Evolutionary conservation across 2,329 filamentous ascomycete species (phyloP).

Genomic region (Hypoxylon sp.): DNA sequence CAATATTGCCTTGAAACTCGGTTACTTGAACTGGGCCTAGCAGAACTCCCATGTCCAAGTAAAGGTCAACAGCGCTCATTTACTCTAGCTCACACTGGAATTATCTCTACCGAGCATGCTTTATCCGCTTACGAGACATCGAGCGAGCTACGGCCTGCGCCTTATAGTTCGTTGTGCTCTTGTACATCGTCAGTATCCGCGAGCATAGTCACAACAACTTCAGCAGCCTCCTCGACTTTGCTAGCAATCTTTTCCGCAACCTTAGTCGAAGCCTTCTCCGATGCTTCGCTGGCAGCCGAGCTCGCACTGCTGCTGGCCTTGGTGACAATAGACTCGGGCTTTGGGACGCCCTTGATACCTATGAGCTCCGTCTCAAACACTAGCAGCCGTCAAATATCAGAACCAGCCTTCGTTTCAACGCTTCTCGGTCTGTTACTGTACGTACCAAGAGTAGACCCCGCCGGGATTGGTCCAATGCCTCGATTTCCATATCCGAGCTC

Average conservation of each 20-base stretch:
- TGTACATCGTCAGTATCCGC: constrained; percentile 67
- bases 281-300: constrained; percentile 47
- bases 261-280: constrained; percentile 49
- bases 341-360: constrained; percentile 79
- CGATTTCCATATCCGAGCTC: constrained; percentile 84
- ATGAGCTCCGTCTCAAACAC: constrained; percentile 94
- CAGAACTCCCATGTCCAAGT: constrained; percentile 1
- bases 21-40: not conserved
- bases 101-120: not conserved
- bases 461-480: constrained; percentile 84
- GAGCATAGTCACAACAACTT: constrained; percentile 64
- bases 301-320: constrained; percentile 53
- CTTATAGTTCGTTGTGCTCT: constrained; percentile 72
- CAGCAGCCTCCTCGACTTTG: constrained; percentile 63
- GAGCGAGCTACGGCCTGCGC: not conserved
- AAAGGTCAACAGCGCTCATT: not conserved
- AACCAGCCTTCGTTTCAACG: not conserved
- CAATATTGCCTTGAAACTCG: not conserved
- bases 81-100: not conserved
- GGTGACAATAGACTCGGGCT: constrained; percentile 61
- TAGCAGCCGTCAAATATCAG: constrained; percentile 50
- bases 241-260: constrained; percentile 56
- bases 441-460: constrained; percentile 79
- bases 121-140: not conserved
- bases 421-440: constrained; percentile 2